These are phyloP conservation scores for Kluyveromyces starmeri DNA, from an alignment of 805 yeast genomes.

Conservation along the genomic window DNA sequence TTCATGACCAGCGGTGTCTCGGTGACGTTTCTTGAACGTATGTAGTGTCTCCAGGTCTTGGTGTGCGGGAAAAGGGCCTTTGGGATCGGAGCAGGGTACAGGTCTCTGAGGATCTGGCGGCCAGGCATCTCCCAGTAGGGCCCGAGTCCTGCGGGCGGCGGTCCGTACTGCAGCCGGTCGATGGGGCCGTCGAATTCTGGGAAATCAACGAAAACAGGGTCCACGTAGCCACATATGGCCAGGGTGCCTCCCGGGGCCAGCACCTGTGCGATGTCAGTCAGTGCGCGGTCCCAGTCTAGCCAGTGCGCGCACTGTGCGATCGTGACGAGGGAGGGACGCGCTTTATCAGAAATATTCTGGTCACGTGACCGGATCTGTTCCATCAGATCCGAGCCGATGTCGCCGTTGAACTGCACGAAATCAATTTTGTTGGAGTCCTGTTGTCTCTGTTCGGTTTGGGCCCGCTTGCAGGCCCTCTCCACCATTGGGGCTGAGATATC, in stretches of 20 bases:
- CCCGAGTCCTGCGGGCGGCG: slow-evolving; percentile 37
- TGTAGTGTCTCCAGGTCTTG: slow-evolving; percentile 12
- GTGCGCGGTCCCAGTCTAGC: slow-evolving; percentile 53
- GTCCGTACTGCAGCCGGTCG: slow-evolving; percentile 42
- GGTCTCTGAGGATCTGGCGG: slow-evolving; percentile 40
- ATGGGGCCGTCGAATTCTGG: slow-evolving; percentile 49
- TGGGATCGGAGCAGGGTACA: slow-evolving; percentile 19
- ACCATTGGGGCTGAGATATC: slow-evolving; percentile 58
- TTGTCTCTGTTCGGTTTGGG: no score
- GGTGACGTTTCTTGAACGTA: slow-evolving; percentile 3
- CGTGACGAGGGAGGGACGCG: slow-evolving; percentile 39
- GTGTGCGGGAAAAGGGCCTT: slow-evolving; percentile 11
- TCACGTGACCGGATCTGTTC: not conserved
- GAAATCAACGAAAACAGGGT: slow-evolving; percentile 47
- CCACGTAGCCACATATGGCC: slow-evolving; percentile 74
- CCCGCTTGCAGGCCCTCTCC: slow-evolving; percentile 29
- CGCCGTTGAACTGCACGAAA: not conserved
- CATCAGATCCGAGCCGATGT: no score
- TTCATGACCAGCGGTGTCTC: slow-evolving; percentile 28
- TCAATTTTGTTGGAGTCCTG: no score
- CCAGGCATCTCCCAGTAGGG: slow-evolving; percentile 84
- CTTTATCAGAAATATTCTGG: not conserved
- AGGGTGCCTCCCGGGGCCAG: slow-evolving; percentile 58
- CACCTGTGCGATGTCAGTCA: slow-evolving; percentile 38
- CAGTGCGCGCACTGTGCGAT: slow-evolving; percentile 89